These are phyloP conservation scores for Davidsoniella virescens DNA, from an alignment of 2,329 filamentous ascomycete genomes.

Conservation along the genomic window DNA sequence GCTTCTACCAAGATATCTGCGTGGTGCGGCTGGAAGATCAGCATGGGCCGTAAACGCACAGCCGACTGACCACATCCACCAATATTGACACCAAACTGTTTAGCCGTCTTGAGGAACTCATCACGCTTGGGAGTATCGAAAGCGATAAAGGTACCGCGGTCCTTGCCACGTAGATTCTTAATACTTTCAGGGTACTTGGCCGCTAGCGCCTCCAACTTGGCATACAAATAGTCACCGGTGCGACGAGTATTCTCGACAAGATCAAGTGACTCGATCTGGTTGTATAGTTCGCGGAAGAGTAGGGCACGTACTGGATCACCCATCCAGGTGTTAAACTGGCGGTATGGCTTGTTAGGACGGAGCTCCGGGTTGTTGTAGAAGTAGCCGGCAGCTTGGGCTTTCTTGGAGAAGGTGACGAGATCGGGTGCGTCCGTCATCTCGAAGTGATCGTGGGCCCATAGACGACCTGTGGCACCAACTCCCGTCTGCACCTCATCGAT, in stretches of 20 bases:
- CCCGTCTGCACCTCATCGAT: slow-evolving; percentile 77
- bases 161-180: slow-evolving; percentile 70
- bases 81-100: slow-evolving; percentile 70
- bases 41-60: slow-evolving; percentile 72
- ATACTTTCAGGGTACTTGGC: slow-evolving; percentile 61
- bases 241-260: slow-evolving; percentile 66
- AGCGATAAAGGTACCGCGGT: slow-evolving; percentile 80
- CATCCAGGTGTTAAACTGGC: slow-evolving; percentile 83
- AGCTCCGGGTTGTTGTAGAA: slow-evolving; percentile 63
- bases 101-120: slow-evolving; percentile 62
- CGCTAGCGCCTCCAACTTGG: slow-evolving; percentile 49
- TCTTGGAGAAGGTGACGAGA: slow-evolving; percentile 82
- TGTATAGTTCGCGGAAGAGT: slow-evolving; percentile 61
- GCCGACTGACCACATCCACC: slow-evolving; percentile 63
- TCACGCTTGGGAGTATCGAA: slow-evolving; percentile 74
- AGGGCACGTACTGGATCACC: slow-evolving; percentile 64
- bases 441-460: slow-evolving; percentile 69
- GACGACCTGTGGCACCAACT: slow-evolving; percentile 70
- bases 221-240: slow-evolving; percentile 65
- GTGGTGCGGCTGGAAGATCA: slow-evolving; percentile 84
- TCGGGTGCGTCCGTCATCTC: slow-evolving; percentile 54
- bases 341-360: slow-evolving; percentile 65
- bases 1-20: slow-evolving; percentile 69
- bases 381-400: slow-evolving; percentile 72
- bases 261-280: slow-evolving; percentile 58